These are phyloP conservation scores for Lippia alba DNA, from an alignment of 305 asterid species.

Conservation along the genomic window DNA sequence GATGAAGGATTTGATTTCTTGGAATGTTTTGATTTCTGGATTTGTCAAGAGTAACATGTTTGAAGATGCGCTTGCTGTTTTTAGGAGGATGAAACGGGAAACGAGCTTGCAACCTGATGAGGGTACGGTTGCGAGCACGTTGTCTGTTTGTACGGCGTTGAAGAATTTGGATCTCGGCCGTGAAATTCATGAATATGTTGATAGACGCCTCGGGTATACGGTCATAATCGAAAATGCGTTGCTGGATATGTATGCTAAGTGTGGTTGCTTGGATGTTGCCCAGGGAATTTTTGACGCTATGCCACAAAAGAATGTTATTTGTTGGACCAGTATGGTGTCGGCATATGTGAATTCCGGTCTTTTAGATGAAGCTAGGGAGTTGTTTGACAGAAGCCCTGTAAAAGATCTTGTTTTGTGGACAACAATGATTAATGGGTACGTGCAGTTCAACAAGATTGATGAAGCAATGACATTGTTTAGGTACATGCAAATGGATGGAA, in stretches of 20 bases:
- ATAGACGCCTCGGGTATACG: conserved; percentile 48
- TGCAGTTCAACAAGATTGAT: conserved; percentile 64
- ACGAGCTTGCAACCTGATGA: conserved; percentile 53
- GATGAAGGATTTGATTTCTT: conserved; percentile 54
- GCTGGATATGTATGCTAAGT: conserved; percentile 79
- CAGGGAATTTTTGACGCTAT: conserved; percentile 55
- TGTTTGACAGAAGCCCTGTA: conserved; percentile 64
- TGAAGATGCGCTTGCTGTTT: conserved; percentile 58
- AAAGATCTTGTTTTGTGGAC: conserved; percentile 79
- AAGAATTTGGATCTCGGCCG: conserved; percentile 61
- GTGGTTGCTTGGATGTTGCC: conserved; percentile 60
- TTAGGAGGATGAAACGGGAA: conserved; percentile 50
- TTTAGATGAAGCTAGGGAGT: conserved; percentile 60
- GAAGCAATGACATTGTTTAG: conserved; percentile 64
- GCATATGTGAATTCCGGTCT: conserved; percentile 56
- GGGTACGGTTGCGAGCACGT: conserved; percentile 69
- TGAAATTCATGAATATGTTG: conserved; percentile 59
- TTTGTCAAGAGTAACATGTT: conserved; percentile 49
- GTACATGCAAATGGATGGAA: conserved; percentile 57
- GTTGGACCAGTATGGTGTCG: conserved; percentile 79
- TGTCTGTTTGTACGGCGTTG: conserved; percentile 69
- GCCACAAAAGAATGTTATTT: conserved; percentile 56
- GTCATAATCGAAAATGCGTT: conserved; percentile 61
- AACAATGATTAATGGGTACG: conserved; percentile 74
- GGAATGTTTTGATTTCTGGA: conserved; percentile 72